phyloP scores from a whole-genome alignment of 2,329 filamentous ascomycete species.

The Apiospora marii region DNA sequence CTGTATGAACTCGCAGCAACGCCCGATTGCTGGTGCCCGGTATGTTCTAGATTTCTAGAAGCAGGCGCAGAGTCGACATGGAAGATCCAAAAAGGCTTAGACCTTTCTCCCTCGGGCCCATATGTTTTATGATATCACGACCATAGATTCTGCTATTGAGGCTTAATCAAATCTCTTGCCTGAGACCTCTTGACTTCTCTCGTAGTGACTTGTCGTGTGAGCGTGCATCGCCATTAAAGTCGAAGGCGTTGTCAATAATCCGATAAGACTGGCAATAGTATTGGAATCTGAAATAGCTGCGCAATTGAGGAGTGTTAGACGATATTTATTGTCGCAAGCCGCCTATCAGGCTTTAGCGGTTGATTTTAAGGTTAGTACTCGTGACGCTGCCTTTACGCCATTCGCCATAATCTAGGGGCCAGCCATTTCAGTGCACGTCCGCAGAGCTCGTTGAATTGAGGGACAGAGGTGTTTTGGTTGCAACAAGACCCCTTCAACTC shows the following conservation, averaged over 20 bases:
- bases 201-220: not conserved
- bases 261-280: not conserved
- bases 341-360: not conserved
- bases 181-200: not conserved
- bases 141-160: conserved; percentile 8
- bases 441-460: not conserved
- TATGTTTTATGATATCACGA: conserved; percentile 18
- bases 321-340: not conserved
- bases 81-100: not conserved
- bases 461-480: not conserved
- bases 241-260: not conserved
- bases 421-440: not conserved
- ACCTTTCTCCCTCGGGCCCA: not conserved
- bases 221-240: not conserved
- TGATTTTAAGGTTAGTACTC: not conserved
- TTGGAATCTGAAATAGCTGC: no score
- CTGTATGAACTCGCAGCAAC: not conserved
- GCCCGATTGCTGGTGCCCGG: not conserved
- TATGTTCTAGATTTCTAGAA: conserved; percentile 7
- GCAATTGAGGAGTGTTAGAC: not conserved
- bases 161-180: conserved; percentile 14
- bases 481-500: not conserved
- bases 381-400: conserved; percentile 11
- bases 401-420: not conserved
- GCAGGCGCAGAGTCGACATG: not conserved